phyloP scores from a whole-genome alignment of 2,329 filamentous ascomycete genomes.

The Fusarium pininemorale region DNA sequence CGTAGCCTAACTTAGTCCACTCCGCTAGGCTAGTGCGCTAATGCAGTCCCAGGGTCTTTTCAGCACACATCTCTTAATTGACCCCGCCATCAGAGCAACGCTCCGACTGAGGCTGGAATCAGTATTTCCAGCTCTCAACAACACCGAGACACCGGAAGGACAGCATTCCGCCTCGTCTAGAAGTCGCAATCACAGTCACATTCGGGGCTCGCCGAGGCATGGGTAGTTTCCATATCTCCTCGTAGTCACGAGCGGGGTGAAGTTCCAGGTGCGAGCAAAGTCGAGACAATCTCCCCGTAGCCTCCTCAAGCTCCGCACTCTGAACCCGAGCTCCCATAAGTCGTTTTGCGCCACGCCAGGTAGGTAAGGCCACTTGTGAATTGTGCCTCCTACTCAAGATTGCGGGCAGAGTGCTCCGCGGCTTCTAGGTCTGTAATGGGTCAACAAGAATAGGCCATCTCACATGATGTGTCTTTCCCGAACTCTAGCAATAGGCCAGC shows the following conservation, averaged over 20 bases:
- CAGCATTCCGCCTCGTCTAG: background rate
- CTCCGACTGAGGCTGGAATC: background rate
- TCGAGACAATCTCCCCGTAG: too few relatives aligned
- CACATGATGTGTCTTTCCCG: too few relatives aligned
- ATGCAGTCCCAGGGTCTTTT: background rate
- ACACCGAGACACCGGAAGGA: fast-evolving
- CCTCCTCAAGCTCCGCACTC: too few relatives aligned
- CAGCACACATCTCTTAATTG: background rate
- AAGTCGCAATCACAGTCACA: background rate
- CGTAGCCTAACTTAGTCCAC: background rate
- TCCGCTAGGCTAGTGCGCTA: fast-evolving
- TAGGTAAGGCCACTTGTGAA: too few relatives aligned
- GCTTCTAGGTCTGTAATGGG: too few relatives aligned
- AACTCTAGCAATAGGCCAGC: too few relatives aligned
- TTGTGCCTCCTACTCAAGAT: too few relatives aligned
- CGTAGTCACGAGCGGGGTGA: background rate
- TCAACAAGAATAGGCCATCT: too few relatives aligned
- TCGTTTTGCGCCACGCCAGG: too few relatives aligned
- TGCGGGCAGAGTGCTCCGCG: too few relatives aligned
- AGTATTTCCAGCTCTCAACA: background rate
- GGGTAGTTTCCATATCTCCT: fast-evolving
- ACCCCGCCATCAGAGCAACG: background rate
- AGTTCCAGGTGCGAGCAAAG: too few relatives aligned
- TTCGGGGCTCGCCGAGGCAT: background rate
- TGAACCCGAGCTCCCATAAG: too few relatives aligned